phyloP scores from a whole-genome alignment of 352 stramenopile species.

The Globisporangium parvum region DNA sequence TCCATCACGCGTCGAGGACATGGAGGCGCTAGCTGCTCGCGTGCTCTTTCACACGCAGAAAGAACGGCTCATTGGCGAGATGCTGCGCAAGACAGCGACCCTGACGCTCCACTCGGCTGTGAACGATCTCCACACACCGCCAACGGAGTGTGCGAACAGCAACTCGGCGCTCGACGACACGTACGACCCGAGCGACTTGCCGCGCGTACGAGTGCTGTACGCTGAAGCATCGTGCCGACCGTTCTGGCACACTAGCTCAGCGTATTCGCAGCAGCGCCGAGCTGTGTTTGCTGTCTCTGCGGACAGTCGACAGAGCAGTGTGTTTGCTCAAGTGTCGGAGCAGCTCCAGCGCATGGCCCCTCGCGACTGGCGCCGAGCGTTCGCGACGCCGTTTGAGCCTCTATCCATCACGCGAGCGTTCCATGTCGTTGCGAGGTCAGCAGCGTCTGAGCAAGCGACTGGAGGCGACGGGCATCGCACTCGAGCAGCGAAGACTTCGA shows the following conservation, averaged over 20 bases:
- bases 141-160: neutral
- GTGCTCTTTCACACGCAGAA: conserved; percentile 41
- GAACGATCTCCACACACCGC: neutral
- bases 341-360: conserved; percentile 13
- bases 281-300: neutral
- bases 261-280: too few relatives aligned
- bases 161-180: neutral
- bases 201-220: conserved; percentile 5
- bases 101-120: conserved; percentile 5
- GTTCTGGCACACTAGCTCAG: conserved; percentile 3
- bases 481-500: neutral
- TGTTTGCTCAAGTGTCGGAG: conserved; percentile 14
- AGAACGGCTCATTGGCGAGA: conserved; percentile 24
- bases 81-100: conserved; percentile 18
- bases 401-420: conserved; percentile 34
- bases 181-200: conserved; percentile 11
- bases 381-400: conserved; percentile 29
- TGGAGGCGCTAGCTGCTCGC: conserved; percentile 10
- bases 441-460: too few relatives aligned
- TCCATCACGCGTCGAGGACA: conserved; percentile 14
- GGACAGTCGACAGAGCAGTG: neutral
- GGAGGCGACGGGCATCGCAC: too few relatives aligned
- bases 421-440: conserved; percentile 10
- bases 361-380: conserved; percentile 23
- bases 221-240: neutral